Evolutionary conservation across 345 rosid species (phyloP).

Genomic region (Boechera stricta): DNA sequence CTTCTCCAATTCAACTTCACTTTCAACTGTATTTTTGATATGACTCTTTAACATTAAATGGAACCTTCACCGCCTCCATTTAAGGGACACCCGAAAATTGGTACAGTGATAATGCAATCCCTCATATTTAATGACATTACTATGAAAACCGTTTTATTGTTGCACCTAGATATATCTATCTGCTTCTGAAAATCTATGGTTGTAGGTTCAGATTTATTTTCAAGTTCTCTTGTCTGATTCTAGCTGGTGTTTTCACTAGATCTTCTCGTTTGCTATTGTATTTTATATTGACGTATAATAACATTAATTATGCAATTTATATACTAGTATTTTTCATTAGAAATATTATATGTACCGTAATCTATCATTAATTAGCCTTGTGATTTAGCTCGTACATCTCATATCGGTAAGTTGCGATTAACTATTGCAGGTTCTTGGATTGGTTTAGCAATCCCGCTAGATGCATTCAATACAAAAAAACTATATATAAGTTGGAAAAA

Average conservation of each 20-base stretch:
- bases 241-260: conserved; percentile 18
- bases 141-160: conserved; percentile 40
- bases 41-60: conserved; percentile 38
- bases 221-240: conserved; percentile 3
- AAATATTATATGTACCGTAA: neutral
- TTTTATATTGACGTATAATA: neutral
- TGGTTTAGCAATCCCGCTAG: neutral
- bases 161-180: conserved; percentile 35
- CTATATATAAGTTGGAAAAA: neutral
- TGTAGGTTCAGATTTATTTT: conserved; percentile 16
- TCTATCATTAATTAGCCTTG: neutral
- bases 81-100: conserved; percentile 42
- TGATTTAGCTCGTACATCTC: too few species aligned
- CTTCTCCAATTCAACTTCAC: conserved; percentile 32
- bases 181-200: conserved; percentile 32
- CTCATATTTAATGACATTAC: conserved; percentile 37
- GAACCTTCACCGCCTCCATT: conserved; percentile 45
- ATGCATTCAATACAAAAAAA: neutral
- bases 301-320: neutral
- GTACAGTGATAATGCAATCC: conserved; percentile 33
- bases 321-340: neutral
- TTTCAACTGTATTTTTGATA: conserved; percentile 31
- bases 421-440: neutral
- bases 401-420: neutral
- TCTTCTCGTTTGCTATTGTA: neutral